Percentiles rank a stretch among this genome's conserved stretches.
phyloP scores from a whole-genome alignment of 2,329 filamentous ascomycete genomes.

The Phaeosphaeria sp. region DNA sequence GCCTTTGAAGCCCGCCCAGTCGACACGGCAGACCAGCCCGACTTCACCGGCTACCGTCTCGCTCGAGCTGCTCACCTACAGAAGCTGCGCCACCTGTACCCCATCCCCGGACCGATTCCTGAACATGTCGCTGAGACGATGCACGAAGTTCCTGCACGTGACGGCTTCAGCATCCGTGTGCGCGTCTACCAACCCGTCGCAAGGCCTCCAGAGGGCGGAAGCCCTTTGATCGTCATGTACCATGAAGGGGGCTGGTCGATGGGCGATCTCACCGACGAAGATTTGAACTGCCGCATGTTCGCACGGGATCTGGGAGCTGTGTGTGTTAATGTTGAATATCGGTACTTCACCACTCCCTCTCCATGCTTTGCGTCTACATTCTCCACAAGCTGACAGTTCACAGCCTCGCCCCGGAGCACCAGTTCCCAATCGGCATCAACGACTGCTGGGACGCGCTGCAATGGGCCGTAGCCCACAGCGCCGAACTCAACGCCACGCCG shows the following conservation, averaged over 20 bases:
- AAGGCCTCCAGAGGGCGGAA: constrained; percentile 24
- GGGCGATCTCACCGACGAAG: constrained; percentile 53
- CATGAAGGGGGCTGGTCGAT: constrained; percentile 56
- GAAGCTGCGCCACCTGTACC: constrained; percentile 37
- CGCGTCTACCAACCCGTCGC: constrained; percentile 36
- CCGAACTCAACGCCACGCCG: constrained; percentile 49
- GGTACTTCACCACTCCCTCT: constrained; percentile 29
- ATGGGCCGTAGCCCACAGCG: constrained; percentile 48
- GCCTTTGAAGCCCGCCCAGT: constrained; percentile 34
- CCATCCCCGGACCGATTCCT: constrained; percentile 39
- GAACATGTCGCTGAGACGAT: constrained; percentile 35
- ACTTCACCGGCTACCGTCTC: constrained; percentile 26
- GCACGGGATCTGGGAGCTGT: constrained; percentile 47
- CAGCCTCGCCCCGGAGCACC: constrained; percentile 58
- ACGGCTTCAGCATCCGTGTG: constrained; percentile 32
- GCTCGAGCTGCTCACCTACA: constrained; percentile 35
- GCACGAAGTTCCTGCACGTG: constrained; percentile 31
- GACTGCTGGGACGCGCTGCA: constrained; percentile 56
- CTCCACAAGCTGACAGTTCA: too few relatives aligned
- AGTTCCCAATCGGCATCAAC: constrained; percentile 57
- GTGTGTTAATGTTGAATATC: constrained; percentile 59
- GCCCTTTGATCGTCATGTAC: constrained; percentile 41
- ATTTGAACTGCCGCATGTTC: constrained; percentile 51
- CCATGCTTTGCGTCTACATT: too few relatives aligned
- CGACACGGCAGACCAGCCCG: constrained; percentile 14